Evolutionary conservation across 768 basidiomycete genomes (phyloP).

Genomic region (Chlorophyllum brunneum): DNA sequence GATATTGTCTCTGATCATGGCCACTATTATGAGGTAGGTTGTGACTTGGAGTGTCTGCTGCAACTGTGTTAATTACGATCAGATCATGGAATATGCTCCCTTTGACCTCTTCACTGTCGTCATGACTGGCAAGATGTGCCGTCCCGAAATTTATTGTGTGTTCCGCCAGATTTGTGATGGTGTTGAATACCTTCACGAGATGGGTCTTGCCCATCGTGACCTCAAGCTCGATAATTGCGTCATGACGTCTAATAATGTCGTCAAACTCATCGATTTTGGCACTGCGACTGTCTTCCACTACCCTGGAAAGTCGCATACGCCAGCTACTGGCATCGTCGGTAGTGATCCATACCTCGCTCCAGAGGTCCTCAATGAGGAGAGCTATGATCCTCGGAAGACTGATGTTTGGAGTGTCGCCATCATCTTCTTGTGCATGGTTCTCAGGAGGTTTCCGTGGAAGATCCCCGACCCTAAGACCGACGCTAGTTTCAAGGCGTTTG

Average conservation of each 20-base stretch:
- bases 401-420: constrained; percentile 99
- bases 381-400: constrained; percentile 94
- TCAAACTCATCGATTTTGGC: constrained; percentile 99
- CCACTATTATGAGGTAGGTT: constrained; percentile 93
- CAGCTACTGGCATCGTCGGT: constrained; percentile 90
- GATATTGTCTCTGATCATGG: constrained; percentile 98
- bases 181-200: constrained; percentile 95
- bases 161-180: constrained; percentile 98
- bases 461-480: constrained; percentile 95
- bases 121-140: constrained; percentile 99
- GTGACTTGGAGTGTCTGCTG: constrained; percentile 12
- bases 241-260: constrained; percentile 91
- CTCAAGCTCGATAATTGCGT: constrained; percentile 99
- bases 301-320: constrained; percentile 78
- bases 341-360: constrained; percentile 98
- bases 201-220: constrained; percentile 97
- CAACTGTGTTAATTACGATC: constrained; percentile 13
- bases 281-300: constrained; percentile 99
- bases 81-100: constrained; percentile 99
- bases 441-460: constrained; percentile 98
- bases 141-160: constrained; percentile 98
- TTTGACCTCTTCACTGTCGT: constrained; percentile 98
- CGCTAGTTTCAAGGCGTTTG: constrained; percentile 86
- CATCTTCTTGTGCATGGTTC: constrained; percentile 99
- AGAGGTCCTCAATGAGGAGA: constrained; percentile 77